Percentiles rank a stretch among this genome's conserved stretches.
Evolutionary conservation across 345 rosid species (phyloP).

Genomic region (Psidium guajava): DNA sequence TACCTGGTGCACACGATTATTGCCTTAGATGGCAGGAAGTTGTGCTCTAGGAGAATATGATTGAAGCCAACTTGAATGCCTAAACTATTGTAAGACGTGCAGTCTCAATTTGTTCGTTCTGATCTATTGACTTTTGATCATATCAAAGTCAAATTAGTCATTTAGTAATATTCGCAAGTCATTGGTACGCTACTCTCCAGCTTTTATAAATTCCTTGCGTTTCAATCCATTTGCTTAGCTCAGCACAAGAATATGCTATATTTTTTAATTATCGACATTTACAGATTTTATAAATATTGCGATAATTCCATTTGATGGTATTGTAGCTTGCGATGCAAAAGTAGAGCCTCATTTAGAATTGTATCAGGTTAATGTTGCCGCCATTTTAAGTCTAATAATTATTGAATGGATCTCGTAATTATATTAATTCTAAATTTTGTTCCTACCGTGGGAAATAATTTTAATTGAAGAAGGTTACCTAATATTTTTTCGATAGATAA

Average conservation of each 20-base stretch:
- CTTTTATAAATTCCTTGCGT: neutral
- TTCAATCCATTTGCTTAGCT: neutral
- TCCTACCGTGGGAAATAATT: neutral
- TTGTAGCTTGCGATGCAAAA: neutral
- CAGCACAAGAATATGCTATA: neutral
- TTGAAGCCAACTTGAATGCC: rapidly evolving
- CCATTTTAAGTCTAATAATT: neutral
- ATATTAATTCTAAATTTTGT: neutral
- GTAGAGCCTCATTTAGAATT: neutral
- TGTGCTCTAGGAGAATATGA: neutral
- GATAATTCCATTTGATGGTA: neutral
- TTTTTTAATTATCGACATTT: neutral
- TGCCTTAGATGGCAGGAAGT: neutral
- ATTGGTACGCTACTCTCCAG: rapidly evolving
- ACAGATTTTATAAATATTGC: neutral
- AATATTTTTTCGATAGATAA: neutral
- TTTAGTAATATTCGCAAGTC: neutral
- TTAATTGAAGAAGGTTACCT: no score
- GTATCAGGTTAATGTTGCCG: neutral
- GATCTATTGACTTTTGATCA: neutral
- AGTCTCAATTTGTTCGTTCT: neutral
- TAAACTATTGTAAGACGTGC: neutral
- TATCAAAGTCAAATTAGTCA: neutral
- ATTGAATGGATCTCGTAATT: neutral
- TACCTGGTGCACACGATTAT: neutral